Evolutionary conservation across 2,329 filamentous ascomycete genomes (phyloP), one percentile per base, ranked within the genome.

Genomic region (Capronia epimyces): DNA sequence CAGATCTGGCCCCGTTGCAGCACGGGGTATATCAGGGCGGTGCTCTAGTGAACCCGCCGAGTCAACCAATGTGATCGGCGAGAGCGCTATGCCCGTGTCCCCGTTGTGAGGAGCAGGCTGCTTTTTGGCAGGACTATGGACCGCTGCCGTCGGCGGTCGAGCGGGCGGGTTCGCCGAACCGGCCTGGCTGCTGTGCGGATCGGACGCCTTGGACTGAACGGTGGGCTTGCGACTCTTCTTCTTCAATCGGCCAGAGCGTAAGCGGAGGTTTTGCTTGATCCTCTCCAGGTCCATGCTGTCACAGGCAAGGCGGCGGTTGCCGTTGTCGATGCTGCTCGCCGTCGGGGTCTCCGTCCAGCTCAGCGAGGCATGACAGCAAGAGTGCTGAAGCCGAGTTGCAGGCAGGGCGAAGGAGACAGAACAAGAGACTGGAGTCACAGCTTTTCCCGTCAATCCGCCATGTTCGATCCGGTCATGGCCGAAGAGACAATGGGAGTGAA

Each of bases 241-340:
- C 45, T 56, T 56, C 16, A 46, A 43, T 31, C 57, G 53, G 6
- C 59, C 56, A 29, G 59, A 59, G 16, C 59, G 57, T 36, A 61
- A 48, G 27, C 59, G 56, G n/a, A 61, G 53, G 41, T 53, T 58
- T 49, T 61, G 59, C 50, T 61, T 61, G 43, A 60, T 50, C 18
- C 57, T 43, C 39, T 61, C 59, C 39, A 61, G 42, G 43, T 61
- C 59, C 59, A 61, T 61, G 32, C 24, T n/a, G n/a, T n/a, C 48
- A 43, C 21, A 15, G 27, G 25, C 21, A 25, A 15, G 8, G 16
- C 6, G 15, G 34, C 34, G 6, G 18, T 7, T 4, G 15, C 13
- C 6, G 18, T 13, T 20, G n/a, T 27, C 9, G 7, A 22, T 18
- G 15, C 18, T 37, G 34, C n/a, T 36, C 13, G 2, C 37, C 20